Evolutionary conservation across 2,329 filamentous ascomycete genomes (phyloP).

Genomic region (Aspergillus hortae): DNA sequence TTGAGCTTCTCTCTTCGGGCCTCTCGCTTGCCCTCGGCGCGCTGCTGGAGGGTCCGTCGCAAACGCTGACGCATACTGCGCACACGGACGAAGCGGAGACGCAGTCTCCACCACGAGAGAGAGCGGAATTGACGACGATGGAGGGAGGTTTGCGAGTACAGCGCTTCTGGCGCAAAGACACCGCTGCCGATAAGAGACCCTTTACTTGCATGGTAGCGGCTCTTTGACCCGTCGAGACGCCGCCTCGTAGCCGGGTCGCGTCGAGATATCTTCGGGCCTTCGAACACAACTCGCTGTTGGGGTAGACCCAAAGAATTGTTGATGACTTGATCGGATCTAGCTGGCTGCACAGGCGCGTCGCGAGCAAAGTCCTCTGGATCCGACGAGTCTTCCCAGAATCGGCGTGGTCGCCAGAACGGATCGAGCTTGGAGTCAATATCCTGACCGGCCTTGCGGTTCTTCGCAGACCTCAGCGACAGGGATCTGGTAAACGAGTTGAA

Average conservation of each 20-base stretch:
- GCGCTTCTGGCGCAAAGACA: constrained; percentile 21
- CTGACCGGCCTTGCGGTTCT: constrained; percentile 41
- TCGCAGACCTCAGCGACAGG: constrained; percentile 38
- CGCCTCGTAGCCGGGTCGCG: constrained; percentile 30
- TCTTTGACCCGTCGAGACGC: constrained; percentile 19
- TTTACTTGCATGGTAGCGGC: constrained; percentile 26
- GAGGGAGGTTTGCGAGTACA: constrained; percentile 29
- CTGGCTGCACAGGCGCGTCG: background rate
- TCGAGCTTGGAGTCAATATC: constrained; percentile 50
- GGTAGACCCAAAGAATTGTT: constrained; percentile 57
- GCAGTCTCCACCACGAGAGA: constrained; percentile 43
- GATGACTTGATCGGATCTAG: constrained; percentile 41
- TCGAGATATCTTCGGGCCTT: constrained; percentile 34
- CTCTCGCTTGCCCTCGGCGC: constrained; percentile 48
- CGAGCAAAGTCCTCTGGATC: constrained; percentile 35
- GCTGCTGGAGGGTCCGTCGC: constrained; percentile 39
- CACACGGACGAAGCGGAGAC: constrained; percentile 51
- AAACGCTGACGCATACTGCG: constrained; percentile 49
- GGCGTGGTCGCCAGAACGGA: constrained; percentile 61
- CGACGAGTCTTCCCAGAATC: constrained; percentile 59
- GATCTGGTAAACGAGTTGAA: constrained; percentile 36
- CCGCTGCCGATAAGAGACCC: constrained; percentile 29
- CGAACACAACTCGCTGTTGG: constrained; percentile 43
- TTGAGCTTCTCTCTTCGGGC: constrained; percentile 52
- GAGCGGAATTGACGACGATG: constrained; percentile 26